These are phyloP conservation scores for Cordia subcordata DNA, from an alignment of 257 asterid genomes.

Conservation along the genomic window DNA sequence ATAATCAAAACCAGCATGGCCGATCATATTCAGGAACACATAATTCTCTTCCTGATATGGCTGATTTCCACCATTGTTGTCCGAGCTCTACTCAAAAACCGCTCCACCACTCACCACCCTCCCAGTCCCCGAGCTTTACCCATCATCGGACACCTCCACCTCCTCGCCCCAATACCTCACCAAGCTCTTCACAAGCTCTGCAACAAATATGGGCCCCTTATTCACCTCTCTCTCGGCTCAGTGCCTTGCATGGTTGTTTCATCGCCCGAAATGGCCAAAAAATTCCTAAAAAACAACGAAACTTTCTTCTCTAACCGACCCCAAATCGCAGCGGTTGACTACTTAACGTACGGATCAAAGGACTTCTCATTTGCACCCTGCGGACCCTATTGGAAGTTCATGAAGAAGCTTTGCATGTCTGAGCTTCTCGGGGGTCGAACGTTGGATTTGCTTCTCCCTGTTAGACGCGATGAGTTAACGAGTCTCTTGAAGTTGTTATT, in stretches of 20 bases:
- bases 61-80: constrained; percentile 36
- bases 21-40: constrained; percentile 24
- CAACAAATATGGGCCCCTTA: constrained; percentile 42
- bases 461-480: constrained; percentile 42
- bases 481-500: constrained; percentile 23
- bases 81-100: constrained; percentile 17
- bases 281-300: constrained; percentile 64
- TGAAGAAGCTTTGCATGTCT: constrained; percentile 75
- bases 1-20: no score
- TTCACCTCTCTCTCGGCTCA: constrained; percentile 54
- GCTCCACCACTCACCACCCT: constrained; percentile 26
- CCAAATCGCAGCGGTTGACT: constrained; percentile 39
- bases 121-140: constrained; percentile 62
- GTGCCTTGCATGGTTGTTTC: constrained; percentile 63
- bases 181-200: constrained; percentile 65
- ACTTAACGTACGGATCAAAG: constrained; percentile 60
- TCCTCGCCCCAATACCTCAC: constrained; percentile 69
- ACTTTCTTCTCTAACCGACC: constrained; percentile 47
- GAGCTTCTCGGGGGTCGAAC: constrained; percentile 65
- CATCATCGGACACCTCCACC: constrained; percentile 74
- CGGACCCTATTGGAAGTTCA: constrained; percentile 69
- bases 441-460: constrained; percentile 46
- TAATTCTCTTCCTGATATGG: constrained; percentile 36
- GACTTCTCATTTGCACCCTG: constrained; percentile 73
- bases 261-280: constrained; percentile 53